Evolutionary conservation across 192 early-diverging fungal genomes (phyloP).

Genomic region (Entomortierella parvispora): DNA sequence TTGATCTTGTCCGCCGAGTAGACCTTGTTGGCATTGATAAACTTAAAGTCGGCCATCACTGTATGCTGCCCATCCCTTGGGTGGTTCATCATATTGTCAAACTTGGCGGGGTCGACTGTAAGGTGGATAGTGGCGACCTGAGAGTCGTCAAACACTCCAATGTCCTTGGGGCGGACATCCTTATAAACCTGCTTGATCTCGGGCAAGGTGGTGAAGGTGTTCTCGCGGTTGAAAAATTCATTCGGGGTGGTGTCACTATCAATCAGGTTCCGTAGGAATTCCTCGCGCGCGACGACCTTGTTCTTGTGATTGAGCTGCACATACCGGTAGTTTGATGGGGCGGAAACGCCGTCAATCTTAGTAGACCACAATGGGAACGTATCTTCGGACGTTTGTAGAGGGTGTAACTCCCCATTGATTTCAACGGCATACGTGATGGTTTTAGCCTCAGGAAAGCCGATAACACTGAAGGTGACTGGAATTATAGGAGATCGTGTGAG

Average conservation of each 20-base stretch:
- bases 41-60: conserved; percentile 13
- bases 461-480: conserved; percentile 21
- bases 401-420: conserved; percentile 9
- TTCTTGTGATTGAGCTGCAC: conserved; percentile 16
- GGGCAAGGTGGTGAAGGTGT: conserved; percentile 12
- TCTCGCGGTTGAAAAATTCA: conserved; percentile 24
- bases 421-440: conserved; percentile 20
- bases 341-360: background rate
- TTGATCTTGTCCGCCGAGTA: conserved; percentile 24
- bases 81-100: conserved; percentile 11
- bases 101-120: conserved; percentile 7
- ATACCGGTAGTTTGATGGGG: conserved; percentile 19
- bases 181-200: conserved; percentile 20
- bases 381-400: conserved; percentile 4
- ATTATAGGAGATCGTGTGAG: conserved; percentile 1
- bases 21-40: conserved; percentile 26
- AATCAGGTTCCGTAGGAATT: conserved; percentile 4
- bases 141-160: conserved; percentile 15
- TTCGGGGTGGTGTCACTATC: conserved; percentile 8
- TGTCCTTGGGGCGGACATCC: conserved; percentile 11
- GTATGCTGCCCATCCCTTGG: background rate
- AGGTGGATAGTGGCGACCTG: conserved; percentile 21
- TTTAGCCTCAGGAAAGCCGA: conserved; percentile 13
- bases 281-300: conserved; percentile 5
- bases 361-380: conserved; percentile 15